Conservation (phyloP, 495 filamentous ascomycete genomes). For the Cryomyces minteri region DNA sequence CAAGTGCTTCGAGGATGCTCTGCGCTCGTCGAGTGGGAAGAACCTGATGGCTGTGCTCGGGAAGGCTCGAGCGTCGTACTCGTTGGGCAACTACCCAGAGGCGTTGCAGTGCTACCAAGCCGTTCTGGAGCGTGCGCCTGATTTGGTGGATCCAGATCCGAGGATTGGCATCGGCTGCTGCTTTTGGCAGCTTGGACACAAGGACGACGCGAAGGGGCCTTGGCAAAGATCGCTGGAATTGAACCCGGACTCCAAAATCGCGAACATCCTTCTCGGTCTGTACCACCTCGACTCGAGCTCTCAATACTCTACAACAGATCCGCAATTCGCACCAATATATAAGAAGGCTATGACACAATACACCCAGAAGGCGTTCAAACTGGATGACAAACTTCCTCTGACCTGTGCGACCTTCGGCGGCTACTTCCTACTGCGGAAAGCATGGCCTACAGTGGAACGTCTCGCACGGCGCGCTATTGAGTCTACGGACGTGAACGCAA, state of each 20-base stretch:
- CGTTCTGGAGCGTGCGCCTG: constrained; percentile 63
- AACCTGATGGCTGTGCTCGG: constrained; percentile 87
- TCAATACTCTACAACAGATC: constrained; percentile 55
- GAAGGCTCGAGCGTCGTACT: constrained; percentile 66
- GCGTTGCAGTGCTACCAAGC: constrained; percentile 74
- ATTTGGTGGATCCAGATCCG: constrained; percentile 85
- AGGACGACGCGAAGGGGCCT: constrained; percentile 73
- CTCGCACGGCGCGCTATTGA: constrained; percentile 88
- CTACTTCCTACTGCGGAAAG: constrained; percentile 69
- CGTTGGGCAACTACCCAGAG: constrained; percentile 64
- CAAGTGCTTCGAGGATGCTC: constrained; percentile 86
- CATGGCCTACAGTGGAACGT: constrained; percentile 57
- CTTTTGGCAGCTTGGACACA: constrained; percentile 84
- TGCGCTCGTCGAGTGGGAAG: constrained; percentile 58
- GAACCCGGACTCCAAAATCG: constrained; percentile 78
- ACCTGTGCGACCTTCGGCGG: constrained; percentile 76
- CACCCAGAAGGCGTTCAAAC: constrained; percentile 82
- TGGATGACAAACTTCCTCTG: constrained; percentile 84
- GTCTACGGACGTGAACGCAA: constrained; percentile 81
- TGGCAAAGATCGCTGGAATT: constrained; percentile 80
- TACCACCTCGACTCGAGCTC: constrained; percentile 75
- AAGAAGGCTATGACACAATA: constrained; percentile 88
- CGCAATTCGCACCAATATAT: constrained; percentile 62
- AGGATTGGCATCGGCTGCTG: constrained; percentile 90
- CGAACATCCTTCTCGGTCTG: constrained; percentile 73